Base-by-base conservation (phyloP, 768 basidiomycete species). In the Leucosporidium yakuticum region DNA sequence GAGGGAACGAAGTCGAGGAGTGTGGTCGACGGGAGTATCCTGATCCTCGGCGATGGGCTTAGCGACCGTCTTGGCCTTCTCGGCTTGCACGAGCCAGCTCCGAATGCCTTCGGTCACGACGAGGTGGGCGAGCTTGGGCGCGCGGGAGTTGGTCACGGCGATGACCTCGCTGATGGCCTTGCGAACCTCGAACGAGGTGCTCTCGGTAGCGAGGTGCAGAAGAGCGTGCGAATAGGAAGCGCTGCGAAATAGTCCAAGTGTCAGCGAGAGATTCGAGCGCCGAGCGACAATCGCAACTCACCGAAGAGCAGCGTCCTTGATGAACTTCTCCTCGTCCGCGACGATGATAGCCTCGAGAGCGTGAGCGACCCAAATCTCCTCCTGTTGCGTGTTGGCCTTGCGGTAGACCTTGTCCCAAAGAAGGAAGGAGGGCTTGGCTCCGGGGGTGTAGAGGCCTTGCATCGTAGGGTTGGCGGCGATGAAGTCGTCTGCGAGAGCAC, bases 401-500 rank as follows among this genome's bases (percentile, higher is more conserved):
- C 87, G 84, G 74, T 91, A 92, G 0, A 90, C 86, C 77, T 89
- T 92, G 62, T 95, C 92, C 85, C 85, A 91, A 20, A 94, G 74
- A 50, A 97, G 78, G 80, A 96, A 96, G 2, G 89, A 87, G 0
- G 91, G 89, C 76, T 91, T 96, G 29, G 83, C 79, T 20, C 81
- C 79, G 0, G 85, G 78, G 7, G 78, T 60, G 25, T 78, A 70
- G 48, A 81, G 66, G 14, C 68, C 65, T 36, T 76, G 71, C 32
- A 80, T 55, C 23, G 73, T 73, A 0, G 77, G 56, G 55, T 78
- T 78, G 27, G 70, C 61, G 14, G 69, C 48, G 44, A 80, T 54
- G 47, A 70, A 58, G 31, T 56, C 64, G 64, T 68, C 70, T 62
- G 34, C 44, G 17, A n/a, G 31, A 27, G 31, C 27, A 17, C 4